Evolutionary conservation across 1,139 yeast species (phyloP), one percentile per base, ranked within the genome.

Genomic region (Taphrina communis): DNA sequence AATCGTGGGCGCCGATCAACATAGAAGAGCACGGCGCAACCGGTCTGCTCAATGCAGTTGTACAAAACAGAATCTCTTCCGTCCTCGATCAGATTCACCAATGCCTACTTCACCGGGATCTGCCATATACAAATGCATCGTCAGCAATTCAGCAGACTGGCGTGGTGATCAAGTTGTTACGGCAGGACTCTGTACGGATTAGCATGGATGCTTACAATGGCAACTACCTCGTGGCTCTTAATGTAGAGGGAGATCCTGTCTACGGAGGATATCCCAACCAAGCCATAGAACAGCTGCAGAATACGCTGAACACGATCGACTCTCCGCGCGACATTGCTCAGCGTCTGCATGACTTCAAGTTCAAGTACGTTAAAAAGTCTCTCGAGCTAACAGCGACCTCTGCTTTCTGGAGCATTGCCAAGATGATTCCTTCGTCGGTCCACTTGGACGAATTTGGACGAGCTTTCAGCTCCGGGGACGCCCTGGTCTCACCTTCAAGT

Each of bases 361-460:
- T 65, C n/a, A 55, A 38, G 38, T 36, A 39, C 57, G n/a, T 61
- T 4, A 51, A 55, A 19, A 46, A 38, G 41, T 51, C 46, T n/a
- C 17, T 68, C 36, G 70, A 68, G n/a, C 44, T 46, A 21, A 31
- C 25, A 7, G 67, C 70, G 19, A 31, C 42, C 11, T 42, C 65
- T 11, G 58, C 67, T 6, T 36, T 50, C 21, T 68, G 70, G 70
- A 48, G 46, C 21, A 19, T 53, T 35, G 44, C 51, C 44, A 46
- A 46, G 25, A 52, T 68, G 38, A 35, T 55, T 17, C 52, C 39
- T 41, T 39, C 59, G 14, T 60, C 70, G 17, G 50, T 68, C 17
- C 41, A 61, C 25, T 46, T 52, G 41, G 67, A 68, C 8, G 70
- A 68, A 19, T 68, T 68, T 31, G 51, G 52, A 14, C 59, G 67